phyloP scores from a whole-genome alignment of 129 eudicot genomes.

The Daucus carota region DNA sequence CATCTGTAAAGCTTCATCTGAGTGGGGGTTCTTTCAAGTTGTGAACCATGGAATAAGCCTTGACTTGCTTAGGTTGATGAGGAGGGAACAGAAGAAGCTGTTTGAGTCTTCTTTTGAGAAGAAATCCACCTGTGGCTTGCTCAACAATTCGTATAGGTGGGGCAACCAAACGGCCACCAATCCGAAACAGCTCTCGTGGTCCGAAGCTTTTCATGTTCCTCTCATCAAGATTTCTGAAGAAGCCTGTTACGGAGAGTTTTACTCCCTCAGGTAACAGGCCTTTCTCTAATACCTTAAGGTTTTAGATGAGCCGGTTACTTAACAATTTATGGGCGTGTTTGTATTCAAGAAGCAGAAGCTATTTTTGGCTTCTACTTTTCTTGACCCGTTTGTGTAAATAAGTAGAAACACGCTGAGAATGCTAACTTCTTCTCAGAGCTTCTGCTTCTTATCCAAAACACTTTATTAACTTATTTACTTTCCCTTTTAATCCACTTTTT shows the following conservation, averaged over 20 bases:
- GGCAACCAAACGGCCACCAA: constrained; percentile 48
- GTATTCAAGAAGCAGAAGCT: too few relatives aligned
- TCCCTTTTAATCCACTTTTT: too few relatives aligned
- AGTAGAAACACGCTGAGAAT: too few relatives aligned
- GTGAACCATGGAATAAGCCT: constrained; percentile 56
- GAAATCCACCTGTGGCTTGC: constrained; percentile 40
- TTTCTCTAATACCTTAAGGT: too few relatives aligned
- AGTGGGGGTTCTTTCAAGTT: constrained; percentile 71
- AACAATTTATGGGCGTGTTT: too few relatives aligned
- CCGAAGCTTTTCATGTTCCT: constrained; percentile 70
- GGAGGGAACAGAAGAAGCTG: constrained; percentile 44
- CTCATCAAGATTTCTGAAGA: constrained; percentile 47
- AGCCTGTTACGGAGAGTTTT: constrained; percentile 41
- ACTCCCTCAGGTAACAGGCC: constrained; percentile 24
- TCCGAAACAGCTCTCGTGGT: constrained; percentile 54
- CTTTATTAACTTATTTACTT: too few relatives aligned
- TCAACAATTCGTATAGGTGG: constrained; percentile 62
- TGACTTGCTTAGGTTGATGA: constrained; percentile 41
- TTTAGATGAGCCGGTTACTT: too few relatives aligned
- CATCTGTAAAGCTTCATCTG: constrained; percentile 53
- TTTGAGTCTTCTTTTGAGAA: constrained; percentile 45
- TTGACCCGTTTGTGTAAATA: too few relatives aligned
- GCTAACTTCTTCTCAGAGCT: too few relatives aligned
- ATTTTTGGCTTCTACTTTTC: too few relatives aligned
- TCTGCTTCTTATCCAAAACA: too few relatives aligned